Evolutionary conservation across 805 yeast species (phyloP).

Genomic region (Jamesozyma lodderae): DNA sequence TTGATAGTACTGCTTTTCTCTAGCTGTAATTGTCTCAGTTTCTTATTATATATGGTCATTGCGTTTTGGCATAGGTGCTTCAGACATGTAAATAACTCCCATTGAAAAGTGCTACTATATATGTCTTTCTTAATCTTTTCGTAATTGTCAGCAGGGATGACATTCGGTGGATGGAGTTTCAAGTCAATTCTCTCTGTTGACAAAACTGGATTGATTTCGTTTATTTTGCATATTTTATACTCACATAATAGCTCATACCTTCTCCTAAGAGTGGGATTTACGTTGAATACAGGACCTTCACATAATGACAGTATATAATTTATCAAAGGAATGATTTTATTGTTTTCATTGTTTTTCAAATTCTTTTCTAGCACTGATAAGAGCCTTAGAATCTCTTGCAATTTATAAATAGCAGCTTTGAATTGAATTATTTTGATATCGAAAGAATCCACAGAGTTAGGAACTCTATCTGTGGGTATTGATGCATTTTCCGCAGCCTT

Average conservation of each 20-base stretch:
- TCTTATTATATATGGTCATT: slow-evolving; percentile 23
- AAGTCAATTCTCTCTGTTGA: slow-evolving; percentile 15
- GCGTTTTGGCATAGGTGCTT: slow-evolving; percentile 24
- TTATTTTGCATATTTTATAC: slow-evolving; percentile 20
- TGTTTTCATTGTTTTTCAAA: slow-evolving; percentile 16
- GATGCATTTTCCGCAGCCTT: slow-evolving; percentile 32
- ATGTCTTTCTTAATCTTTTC: slow-evolving; percentile 11
- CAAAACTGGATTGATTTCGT: slow-evolving; percentile 15
- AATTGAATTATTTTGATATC: slow-evolving; percentile 55
- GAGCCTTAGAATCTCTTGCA: slow-evolving; percentile 32
- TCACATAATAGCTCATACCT: slow-evolving; percentile 31
- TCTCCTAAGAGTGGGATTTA: slow-evolving; percentile 33
- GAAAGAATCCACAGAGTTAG: slow-evolving; percentile 34
- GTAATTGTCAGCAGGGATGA: slow-evolving; percentile 8
- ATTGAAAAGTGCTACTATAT: slow-evolving; percentile 22
- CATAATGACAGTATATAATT: slow-evolving; percentile 31
- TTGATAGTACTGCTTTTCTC: slow-evolving; percentile 24
- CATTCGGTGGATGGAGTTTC: slow-evolving; percentile 13
- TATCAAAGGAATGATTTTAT: slow-evolving; percentile 28
- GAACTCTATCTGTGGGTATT: slow-evolving; percentile 25
- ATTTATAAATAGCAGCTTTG: slow-evolving; percentile 42
- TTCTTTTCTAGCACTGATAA: slow-evolving; percentile 26
- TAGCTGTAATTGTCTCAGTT: slow-evolving; percentile 21
- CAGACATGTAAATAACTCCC: slow-evolving; percentile 19
- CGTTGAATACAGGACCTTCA: slow-evolving; percentile 35